Evolutionary conservation across 345 rosid species (phyloP).

Genomic region (Hirschfeldia incana): DNA sequence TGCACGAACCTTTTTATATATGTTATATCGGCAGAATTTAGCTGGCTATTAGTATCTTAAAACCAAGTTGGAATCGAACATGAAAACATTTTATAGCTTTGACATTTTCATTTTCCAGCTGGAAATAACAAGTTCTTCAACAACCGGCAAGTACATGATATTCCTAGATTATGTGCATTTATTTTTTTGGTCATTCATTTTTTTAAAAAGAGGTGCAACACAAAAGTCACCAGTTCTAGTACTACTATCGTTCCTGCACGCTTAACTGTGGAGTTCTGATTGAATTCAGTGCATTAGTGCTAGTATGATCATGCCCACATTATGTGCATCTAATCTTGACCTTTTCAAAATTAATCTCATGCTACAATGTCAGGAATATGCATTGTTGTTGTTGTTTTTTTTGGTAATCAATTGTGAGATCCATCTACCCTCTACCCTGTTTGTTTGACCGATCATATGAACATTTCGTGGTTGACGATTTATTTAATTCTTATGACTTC

Average conservation of each 20-base stretch:
- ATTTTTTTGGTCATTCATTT: no score
- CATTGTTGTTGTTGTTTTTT: not conserved
- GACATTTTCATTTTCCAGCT: slow-evolving; percentile 1
- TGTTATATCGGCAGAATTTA: not conserved
- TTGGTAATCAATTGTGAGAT: not conserved
- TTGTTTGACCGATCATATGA: not conserved
- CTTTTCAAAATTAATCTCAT: not conserved
- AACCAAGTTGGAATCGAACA: slow-evolving; percentile 11
- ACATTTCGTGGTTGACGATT: not conserved
- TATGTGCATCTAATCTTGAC: not conserved
- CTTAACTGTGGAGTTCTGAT: no score
- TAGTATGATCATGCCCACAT: not conserved
- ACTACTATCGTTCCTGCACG: no score
- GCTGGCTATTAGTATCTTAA: not conserved
- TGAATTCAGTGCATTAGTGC: no score
- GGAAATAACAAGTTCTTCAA: not conserved
- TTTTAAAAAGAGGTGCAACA: no score
- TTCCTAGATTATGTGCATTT: not conserved
- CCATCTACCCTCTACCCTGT: not conserved
- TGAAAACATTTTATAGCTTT: not conserved
- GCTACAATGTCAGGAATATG: not conserved
- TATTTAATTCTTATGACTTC: not conserved
- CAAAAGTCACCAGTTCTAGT: no score
- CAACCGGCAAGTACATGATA: not conserved
- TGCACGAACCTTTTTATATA: not conserved